Conservation (phyloP, 164 flowering plant genomes). For the Akebia trifoliata region DNA sequence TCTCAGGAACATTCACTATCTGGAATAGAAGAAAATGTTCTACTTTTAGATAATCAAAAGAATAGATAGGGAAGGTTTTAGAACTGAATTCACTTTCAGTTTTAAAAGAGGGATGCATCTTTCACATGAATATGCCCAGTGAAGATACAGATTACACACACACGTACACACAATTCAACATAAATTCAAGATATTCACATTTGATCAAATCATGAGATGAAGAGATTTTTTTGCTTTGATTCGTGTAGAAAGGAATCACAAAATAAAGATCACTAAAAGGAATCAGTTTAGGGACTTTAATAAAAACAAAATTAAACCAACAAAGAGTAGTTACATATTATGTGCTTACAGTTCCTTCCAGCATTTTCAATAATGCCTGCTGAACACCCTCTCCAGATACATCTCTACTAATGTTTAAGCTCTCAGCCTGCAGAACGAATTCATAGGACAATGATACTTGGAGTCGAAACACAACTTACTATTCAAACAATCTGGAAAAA, state of each 20-base stretch:
- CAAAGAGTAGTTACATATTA: neutral
- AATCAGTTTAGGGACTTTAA: too few species aligned
- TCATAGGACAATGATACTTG: too few species aligned
- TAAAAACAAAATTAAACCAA: neutral
- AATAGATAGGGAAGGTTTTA: neutral
- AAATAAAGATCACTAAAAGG: too few species aligned
- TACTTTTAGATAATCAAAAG: too few species aligned
- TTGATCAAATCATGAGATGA: too few species aligned
- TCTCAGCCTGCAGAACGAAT: conserved; percentile 68
- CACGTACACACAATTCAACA: too few species aligned
- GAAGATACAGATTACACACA: too few species aligned
- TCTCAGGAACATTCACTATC: conserved; percentile 97
- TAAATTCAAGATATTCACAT: too few species aligned
- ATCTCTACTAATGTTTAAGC: conserved; percentile 89
- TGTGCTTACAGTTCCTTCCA: conserved; percentile 96
- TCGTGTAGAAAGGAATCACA: too few species aligned
- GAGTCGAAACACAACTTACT: too few species aligned
- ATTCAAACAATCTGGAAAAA: too few species aligned
- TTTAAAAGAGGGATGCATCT: neutral
- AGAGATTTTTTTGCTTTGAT: too few species aligned
- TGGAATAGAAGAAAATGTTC: conserved; percentile 29
- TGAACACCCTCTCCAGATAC: conserved; percentile 99
- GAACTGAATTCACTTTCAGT: neutral
- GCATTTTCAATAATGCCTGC: conserved; percentile 93
- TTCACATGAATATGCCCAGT: neutral